Conservation (phyloP, 345 rosid genomes). For the Microthlaspi erraticum region DNA sequence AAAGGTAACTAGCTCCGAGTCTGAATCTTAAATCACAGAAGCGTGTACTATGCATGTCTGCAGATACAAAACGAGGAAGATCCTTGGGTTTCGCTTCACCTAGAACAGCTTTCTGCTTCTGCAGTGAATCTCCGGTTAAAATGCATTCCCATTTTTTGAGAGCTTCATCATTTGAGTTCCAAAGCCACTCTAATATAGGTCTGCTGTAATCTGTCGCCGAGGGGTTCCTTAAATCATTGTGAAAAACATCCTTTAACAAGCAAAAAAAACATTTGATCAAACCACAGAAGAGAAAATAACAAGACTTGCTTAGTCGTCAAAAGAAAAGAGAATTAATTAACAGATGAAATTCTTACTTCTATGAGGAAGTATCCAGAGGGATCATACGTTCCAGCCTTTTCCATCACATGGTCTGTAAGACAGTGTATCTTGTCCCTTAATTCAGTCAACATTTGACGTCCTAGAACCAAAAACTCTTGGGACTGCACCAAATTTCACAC, state of each 20-base stretch:
- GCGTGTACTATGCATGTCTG: slow-evolving; percentile 63
- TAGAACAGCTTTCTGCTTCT: slow-evolving; percentile 58
- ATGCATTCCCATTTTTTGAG: slow-evolving; percentile 72
- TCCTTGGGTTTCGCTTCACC: slow-evolving; percentile 49
- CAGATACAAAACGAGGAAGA: slow-evolving; percentile 62
- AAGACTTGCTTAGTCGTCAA: background rate
- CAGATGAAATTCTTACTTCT: slow-evolving; percentile 55
- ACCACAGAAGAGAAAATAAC: background rate
- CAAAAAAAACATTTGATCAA: slow-evolving; percentile 23
- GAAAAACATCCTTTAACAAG: slow-evolving; percentile 66
- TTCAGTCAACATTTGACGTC: slow-evolving; percentile 70
- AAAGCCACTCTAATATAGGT: slow-evolving; percentile 80
- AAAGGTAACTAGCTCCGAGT: slow-evolving; percentile 84
- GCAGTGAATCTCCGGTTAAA: slow-evolving; percentile 59
- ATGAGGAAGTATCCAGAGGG: slow-evolving; percentile 92
- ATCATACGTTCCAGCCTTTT: slow-evolving; percentile 66
- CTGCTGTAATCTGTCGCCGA: slow-evolving; percentile 67
- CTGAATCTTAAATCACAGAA: slow-evolving; percentile 75
- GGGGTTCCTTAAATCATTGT: slow-evolving; percentile 78
- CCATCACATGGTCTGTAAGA: slow-evolving; percentile 74
- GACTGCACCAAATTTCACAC: slow-evolving; percentile 49
- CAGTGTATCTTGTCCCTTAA: slow-evolving; percentile 83
- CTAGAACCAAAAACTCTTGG: slow-evolving; percentile 87
- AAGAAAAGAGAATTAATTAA: background rate
- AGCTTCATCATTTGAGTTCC: slow-evolving; percentile 73